These are phyloP conservation scores for Thuja plicata DNA, from an alignment of 83 land plant species.

Conservation along the genomic window DNA sequence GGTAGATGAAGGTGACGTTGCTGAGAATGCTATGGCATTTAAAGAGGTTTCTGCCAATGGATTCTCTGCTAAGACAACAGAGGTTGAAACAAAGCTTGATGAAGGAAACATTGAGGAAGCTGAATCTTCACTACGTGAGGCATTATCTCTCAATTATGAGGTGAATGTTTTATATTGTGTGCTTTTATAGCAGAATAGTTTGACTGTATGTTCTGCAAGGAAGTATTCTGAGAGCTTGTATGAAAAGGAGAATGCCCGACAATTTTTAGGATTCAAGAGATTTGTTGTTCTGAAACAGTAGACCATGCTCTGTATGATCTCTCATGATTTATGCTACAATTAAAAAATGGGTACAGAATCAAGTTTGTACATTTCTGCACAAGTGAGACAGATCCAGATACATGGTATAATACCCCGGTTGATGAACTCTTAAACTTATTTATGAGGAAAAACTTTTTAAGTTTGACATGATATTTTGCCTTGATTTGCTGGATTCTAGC, in stretches of 20 bases:
- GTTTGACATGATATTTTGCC: too few relatives aligned
- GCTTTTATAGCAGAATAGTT: neutral
- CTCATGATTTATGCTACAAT: neutral
- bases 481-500: too few relatives aligned
- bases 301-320: neutral
- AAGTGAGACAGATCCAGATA: neutral
- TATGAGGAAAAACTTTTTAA: too few relatives aligned
- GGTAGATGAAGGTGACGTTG: conserved; percentile 15
- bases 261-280: neutral
- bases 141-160: conserved; percentile 86
- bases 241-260: neutral
- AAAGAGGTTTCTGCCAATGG: conserved; percentile 43
- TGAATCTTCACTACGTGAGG: conserved; percentile 84
- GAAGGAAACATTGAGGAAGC: conserved; percentile 91
- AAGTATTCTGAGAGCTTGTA: neutral
- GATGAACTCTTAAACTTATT: neutral
- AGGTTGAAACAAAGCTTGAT: conserved; percentile 76
- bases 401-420: neutral
- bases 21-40: conserved; percentile 12
- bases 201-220: neutral
- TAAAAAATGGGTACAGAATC: neutral
- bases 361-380: neutral
- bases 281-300: neutral
- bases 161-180: conserved; percentile 27
- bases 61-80: conserved; percentile 48